Base-by-base conservation (phyloP, 371 early-diverging fungal species). In the Furculomyces boomerangus region DNA sequence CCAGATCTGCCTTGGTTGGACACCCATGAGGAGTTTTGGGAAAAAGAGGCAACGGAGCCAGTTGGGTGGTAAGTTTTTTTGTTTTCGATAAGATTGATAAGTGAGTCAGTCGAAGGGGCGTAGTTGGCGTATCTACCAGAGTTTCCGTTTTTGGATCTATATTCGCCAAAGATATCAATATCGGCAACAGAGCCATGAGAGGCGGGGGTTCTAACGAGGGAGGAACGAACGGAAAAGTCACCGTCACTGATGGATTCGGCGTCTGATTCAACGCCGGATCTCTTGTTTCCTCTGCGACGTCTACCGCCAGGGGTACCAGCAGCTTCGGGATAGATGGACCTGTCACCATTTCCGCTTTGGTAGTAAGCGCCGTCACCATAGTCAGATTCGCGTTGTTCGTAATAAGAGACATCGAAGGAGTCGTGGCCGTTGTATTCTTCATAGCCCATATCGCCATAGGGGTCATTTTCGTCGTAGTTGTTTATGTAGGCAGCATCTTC, bases 101-200 rank as follows among this genome's bases (percentile, higher is more conserved):
- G 71, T 1, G 85, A 83, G 37, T 83, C 87, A 18, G 83, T 77
- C 0, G 87, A 84, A 0, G 83, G 77, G 0, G 83, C 81, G 51
- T 77, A 83, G 0, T 74, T 74, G 45, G 75, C 81, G 56, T 86
- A 86, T 46, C 85, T 74, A 14, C 80, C 77, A 39, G 81, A 80
- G 16, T 79, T 81, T 22, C 70, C 66, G 5, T 57, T 50, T 25
- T 59, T 68, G 30, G 53, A 41, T 26, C 77, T 76, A 37, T 76
- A 71, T 0, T 77, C 63, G 37, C 79, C 74, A 58, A 79, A 73
- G 3, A 82, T 73, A 57, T 81, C 80, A 7, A 82, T 70, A 52
- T 79, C 76, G 2, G 35, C 51, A 48, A 54, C 60, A 28, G 70
- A 62, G n/a, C 63, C 63, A 22, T 69, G 65, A 31, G 67, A 71